These are phyloP conservation scores for Primulina eburnea DNA, from an alignment of 257 asterid genomes.

Conservation along the genomic window DNA sequence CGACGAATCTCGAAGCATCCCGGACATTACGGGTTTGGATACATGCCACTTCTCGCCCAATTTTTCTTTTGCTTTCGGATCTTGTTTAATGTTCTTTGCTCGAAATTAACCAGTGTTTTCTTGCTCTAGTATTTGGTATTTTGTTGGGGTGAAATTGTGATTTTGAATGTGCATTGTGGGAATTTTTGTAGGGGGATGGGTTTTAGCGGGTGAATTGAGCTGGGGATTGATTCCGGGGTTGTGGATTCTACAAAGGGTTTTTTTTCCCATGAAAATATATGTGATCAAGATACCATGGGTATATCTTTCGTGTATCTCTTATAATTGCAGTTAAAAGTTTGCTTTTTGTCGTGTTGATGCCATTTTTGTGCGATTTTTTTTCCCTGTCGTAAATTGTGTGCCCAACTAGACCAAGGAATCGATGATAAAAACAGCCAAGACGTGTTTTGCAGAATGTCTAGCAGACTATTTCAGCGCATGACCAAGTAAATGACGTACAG, in stretches of 20 bases:
- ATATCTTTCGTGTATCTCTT: background rate
- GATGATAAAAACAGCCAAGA: background rate
- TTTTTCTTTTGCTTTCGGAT: conserved; percentile 19
- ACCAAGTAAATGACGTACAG: too few species aligned
- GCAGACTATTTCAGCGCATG: too few species aligned
- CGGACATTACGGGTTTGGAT: conserved; percentile 83
- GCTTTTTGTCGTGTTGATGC: background rate
- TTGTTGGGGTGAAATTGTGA: conserved; percentile 6
- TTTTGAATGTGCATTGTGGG: conserved; percentile 1
- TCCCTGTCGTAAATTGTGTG: background rate
- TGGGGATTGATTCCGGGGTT: conserved; percentile 17
- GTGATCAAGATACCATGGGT: conserved; percentile 22
- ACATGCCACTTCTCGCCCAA: conserved; percentile 17
- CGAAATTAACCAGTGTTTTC: background rate
- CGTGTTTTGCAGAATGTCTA: too few species aligned
- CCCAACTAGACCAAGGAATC: background rate
- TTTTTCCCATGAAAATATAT: conserved; percentile 21
- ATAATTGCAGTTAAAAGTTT: background rate
- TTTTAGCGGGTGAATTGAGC: conserved; percentile 11
- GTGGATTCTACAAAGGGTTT: conserved; percentile 18
- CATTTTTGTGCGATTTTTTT: background rate
- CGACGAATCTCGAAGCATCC: conserved; percentile 78
- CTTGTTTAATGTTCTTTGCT: background rate
- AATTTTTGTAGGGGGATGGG: background rate
- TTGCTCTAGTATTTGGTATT: conserved; percentile 7